These are phyloP conservation scores for Russula brevipes DNA, from an alignment of 768 basidiomycete species.

Conservation along the genomic window DNA sequence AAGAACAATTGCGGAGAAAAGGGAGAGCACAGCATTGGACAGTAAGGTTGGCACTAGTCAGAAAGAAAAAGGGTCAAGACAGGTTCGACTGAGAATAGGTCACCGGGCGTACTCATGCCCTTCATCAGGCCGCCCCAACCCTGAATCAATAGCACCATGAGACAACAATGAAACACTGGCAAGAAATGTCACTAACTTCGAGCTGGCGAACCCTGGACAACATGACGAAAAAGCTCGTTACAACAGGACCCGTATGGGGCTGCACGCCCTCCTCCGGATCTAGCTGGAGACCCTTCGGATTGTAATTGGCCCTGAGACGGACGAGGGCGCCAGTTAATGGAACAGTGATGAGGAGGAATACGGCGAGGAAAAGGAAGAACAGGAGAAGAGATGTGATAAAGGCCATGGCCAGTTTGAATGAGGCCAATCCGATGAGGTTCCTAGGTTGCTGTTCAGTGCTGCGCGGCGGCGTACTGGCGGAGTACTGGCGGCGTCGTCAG, in stretches of 20 bases:
- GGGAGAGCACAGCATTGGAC: slow-evolving; percentile 49
- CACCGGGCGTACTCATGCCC: slow-evolving; percentile 48
- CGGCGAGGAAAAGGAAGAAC: slow-evolving; percentile 50
- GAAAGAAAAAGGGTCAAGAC: slow-evolving; percentile 31
- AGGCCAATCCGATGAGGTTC: background rate
- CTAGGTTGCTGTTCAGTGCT: background rate
- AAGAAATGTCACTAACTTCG: slow-evolving; percentile 46
- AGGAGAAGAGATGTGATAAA: slow-evolving; percentile 38
- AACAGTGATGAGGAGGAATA: slow-evolving; percentile 54
- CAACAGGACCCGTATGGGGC: slow-evolving; percentile 68
- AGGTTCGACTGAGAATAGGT: background rate
- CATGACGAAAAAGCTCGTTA: slow-evolving; percentile 74
- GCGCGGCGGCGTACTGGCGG: background rate
- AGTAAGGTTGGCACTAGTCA: slow-evolving; percentile 44
- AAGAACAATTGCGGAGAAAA: slow-evolving; percentile 53
- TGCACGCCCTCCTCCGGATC: slow-evolving; percentile 72
- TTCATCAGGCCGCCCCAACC: slow-evolving; percentile 76
- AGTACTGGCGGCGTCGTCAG: background rate
- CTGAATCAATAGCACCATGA: slow-evolving; percentile 32
- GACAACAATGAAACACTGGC: slow-evolving; percentile 3
- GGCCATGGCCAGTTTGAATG: slow-evolving; percentile 5
- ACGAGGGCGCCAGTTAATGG: slow-evolving; percentile 55
- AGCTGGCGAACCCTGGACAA: slow-evolving; percentile 60
- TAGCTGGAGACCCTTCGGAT: slow-evolving; percentile 76
- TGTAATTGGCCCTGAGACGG: slow-evolving; percentile 78